phyloP scores from a whole-genome alignment of 192 early-diverging fungal genomes.

The Dissophora ornata region DNA sequence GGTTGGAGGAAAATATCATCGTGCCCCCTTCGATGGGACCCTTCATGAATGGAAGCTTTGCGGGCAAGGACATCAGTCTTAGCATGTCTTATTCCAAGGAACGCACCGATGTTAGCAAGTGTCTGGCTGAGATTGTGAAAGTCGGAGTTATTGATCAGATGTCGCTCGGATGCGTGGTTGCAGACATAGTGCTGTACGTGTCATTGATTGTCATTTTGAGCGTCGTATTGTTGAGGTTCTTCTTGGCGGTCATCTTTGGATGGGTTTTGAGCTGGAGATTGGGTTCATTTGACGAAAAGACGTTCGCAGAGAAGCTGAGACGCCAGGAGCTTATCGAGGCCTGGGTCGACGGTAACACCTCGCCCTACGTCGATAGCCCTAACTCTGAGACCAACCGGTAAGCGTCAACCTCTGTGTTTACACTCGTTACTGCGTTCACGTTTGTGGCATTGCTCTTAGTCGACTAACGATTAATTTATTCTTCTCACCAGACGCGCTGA shows the following conservation, averaged over 20 bases:
- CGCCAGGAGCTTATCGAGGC: constrained; percentile 57
- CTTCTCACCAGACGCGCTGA: constrained; percentile 30
- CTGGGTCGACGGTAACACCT: constrained; percentile 54
- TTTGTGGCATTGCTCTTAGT: not conserved
- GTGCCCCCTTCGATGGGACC: constrained; percentile 54
- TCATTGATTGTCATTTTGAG: constrained; percentile 79
- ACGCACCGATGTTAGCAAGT: constrained; percentile 68
- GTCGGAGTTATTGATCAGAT: constrained; percentile 84
- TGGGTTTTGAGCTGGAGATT: constrained; percentile 86
- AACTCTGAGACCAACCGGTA: constrained; percentile 49
- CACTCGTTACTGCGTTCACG: not conserved
- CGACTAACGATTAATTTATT: not conserved
- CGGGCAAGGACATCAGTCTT: constrained; percentile 64
- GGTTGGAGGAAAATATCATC: constrained; percentile 66
- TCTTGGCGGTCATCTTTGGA: constrained; percentile 80
- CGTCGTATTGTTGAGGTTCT: constrained; percentile 74
- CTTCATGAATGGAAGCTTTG: constrained; percentile 54
- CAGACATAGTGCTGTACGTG: constrained; percentile 82
- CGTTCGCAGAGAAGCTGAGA: constrained; percentile 60
- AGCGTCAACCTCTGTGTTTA: not conserved
- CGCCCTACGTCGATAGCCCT: constrained; percentile 41
- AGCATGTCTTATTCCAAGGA: constrained; percentile 63
- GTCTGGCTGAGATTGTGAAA: constrained; percentile 81
- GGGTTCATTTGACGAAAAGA: constrained; percentile 77
- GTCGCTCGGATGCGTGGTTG: constrained; percentile 84